Conservation (phyloP, 1,139 yeast genomes). For the Nakaseomyces nivariensis region DNA sequence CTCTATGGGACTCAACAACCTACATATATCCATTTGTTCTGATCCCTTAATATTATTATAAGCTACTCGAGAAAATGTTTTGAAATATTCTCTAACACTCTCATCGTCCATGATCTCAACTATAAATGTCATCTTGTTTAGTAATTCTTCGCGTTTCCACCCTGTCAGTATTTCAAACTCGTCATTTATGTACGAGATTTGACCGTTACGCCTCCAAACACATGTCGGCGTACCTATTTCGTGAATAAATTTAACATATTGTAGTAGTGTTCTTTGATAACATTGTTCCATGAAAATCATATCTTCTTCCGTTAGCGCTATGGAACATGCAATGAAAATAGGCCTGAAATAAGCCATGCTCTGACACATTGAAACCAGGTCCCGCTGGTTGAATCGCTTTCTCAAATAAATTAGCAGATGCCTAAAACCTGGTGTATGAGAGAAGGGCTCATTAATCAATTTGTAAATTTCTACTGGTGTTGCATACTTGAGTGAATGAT, state of each 20-base stretch:
- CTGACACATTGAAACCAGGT: constrained; percentile 74
- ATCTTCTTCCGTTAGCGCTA: constrained; percentile 80
- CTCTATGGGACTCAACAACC: constrained; percentile 27
- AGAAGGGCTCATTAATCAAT: constrained; percentile 62
- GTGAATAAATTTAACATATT: constrained; percentile 75
- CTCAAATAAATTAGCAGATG: constrained; percentile 65
- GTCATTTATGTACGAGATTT: constrained; percentile 86
- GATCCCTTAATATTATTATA: constrained; percentile 88
- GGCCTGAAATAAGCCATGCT: constrained; percentile 88
- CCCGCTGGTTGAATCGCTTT: constrained; percentile 56
- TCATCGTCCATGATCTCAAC: constrained; percentile 86
- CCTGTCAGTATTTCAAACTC: constrained; percentile 88
- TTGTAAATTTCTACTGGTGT: constrained; percentile 79
- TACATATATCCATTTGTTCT: constrained; percentile 60
- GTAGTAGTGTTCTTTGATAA: constrained; percentile 81
- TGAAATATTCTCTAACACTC: constrained; percentile 80
- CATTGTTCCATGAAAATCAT: constrained; percentile 93
- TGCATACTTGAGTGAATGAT: constrained; percentile 36
- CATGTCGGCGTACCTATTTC: constrained; percentile 90
- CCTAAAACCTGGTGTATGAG: constrained; percentile 88
- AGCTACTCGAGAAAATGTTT: constrained; percentile 73
- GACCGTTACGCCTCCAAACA: constrained; percentile 94
- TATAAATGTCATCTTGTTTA: constrained; percentile 60
- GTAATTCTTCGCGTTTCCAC: constrained; percentile 64
- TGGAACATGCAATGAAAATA: constrained; percentile 84